A percentile compares a stretch with the other conserved stretches of the same genome.
Conservation (phyloP, 257 asterid genomes). For the Solanum tacnaense region DNA sequence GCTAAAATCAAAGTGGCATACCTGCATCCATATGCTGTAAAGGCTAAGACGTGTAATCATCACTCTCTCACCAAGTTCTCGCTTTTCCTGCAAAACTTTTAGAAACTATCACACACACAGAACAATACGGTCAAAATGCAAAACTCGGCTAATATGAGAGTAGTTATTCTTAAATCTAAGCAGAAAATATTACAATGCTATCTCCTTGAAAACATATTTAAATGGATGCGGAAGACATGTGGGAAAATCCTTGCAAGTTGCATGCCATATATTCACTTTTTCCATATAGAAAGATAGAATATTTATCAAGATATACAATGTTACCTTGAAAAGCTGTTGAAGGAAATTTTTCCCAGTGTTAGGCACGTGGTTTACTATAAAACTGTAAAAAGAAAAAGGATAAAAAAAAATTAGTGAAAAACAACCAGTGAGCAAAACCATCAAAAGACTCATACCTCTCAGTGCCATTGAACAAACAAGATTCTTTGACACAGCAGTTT, state of each 20-base stretch:
- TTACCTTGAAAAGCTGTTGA: conserved; percentile 53
- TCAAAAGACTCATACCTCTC: background rate
- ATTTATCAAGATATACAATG: background rate
- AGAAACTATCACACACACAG: background rate
- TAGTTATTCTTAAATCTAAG: background rate
- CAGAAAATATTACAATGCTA: background rate
- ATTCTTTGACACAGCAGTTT: background rate
- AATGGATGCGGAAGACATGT: background rate
- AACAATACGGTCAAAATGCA: background rate
- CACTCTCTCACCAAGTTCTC: conserved; percentile 69
- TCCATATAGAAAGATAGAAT: background rate
- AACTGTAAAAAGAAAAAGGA: conserved; percentile 26
- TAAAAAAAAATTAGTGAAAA: background rate
- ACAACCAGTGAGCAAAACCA: background rate
- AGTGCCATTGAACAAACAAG: background rate
- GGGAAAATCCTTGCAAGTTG: background rate
- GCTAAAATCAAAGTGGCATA: background rate
- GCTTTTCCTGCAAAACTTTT: conserved; percentile 40
- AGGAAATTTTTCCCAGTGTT: conserved; percentile 41
- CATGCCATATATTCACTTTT: background rate
- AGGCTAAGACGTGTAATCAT: conserved; percentile 65
- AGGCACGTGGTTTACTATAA: conserved; percentile 39
- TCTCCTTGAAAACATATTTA: background rate
- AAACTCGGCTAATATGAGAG: background rate
- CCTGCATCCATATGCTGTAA: conserved; percentile 65